These are phyloP conservation scores for Didymella exigua DNA, from an alignment of 2,329 filamentous ascomycete species.

Conservation along the genomic window DNA sequence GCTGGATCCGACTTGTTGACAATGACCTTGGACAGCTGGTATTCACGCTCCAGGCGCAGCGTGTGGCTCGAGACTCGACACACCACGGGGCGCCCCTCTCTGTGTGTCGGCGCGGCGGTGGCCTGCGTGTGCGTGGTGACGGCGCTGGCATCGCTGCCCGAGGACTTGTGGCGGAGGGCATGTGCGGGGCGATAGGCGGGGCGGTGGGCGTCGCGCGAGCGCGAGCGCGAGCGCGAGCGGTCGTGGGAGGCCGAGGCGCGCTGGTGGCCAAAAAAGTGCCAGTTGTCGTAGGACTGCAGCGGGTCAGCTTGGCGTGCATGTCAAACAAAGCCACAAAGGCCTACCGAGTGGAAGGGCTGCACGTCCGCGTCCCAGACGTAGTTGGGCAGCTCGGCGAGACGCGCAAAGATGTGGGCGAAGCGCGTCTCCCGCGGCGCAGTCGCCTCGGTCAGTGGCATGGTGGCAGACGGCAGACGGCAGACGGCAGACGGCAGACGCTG, in stretches of 20 bases:
- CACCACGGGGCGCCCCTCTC: conserved; percentile 63
- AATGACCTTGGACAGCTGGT: conserved; percentile 78
- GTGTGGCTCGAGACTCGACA: conserved; percentile 83
- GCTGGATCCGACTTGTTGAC: conserved; percentile 73
- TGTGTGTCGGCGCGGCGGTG: conserved; percentile 50
- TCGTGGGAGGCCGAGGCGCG: conserved; percentile 28
- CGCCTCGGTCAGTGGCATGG: conserved; percentile 25
- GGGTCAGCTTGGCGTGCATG: conserved; percentile 22
- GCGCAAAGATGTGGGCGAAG: conserved; percentile 43
- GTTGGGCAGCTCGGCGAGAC: conserved; percentile 47
- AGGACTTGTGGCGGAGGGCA: conserved; percentile 39
- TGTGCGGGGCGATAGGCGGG: conserved; percentile 37
- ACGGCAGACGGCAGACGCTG: background rate
- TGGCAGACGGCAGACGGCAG: conserved; percentile 11
- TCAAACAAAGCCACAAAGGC: conserved; percentile 1
- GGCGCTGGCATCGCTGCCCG: conserved; percentile 44
- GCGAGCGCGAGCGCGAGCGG: conserved; percentile 34
- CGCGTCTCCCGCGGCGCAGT: conserved; percentile 25
- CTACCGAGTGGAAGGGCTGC: conserved; percentile 55
- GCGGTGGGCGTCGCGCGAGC: conserved; percentile 40
- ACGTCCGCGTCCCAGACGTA: conserved; percentile 50
- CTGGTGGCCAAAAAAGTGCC: conserved; percentile 61
- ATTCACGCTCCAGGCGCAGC: conserved; percentile 84
- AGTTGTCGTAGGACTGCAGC: conserved; percentile 79
- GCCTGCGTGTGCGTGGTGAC: conserved; percentile 53